Conservation (phyloP, 225 moss, liverwort and hornwort species). For the Polytrichum commune region DNA sequence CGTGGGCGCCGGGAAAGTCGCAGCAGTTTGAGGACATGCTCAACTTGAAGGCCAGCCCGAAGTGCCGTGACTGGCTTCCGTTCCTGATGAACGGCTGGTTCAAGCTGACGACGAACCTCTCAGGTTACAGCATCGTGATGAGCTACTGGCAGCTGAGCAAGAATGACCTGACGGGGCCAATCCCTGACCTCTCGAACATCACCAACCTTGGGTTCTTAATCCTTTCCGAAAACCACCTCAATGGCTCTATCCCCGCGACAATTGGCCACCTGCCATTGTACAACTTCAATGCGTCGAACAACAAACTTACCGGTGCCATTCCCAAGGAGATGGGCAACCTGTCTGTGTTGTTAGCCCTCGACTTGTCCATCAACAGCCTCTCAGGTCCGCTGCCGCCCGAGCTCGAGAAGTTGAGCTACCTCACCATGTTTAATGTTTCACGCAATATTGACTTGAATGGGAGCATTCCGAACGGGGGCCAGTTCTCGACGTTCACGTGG, state of each 20-base stretch:
- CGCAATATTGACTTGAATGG: conserved; percentile 55
- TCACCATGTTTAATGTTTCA: conserved; percentile 63
- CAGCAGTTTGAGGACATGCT: conserved; percentile 43
- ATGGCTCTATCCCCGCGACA: conserved; percentile 52
- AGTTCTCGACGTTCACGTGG: conserved; percentile 55
- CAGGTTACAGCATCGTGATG: conserved; percentile 39
- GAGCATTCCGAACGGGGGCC: conserved; percentile 46
- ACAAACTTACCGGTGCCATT: conserved; percentile 51
- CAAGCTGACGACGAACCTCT: conserved; percentile 25
- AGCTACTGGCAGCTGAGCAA: conserved; percentile 65
- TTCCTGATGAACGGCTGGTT: conserved; percentile 51
- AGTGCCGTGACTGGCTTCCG: conserved; percentile 58
- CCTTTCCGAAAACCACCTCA: conserved; percentile 47
- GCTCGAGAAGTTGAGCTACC: conserved; percentile 37
- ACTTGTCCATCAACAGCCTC: conserved; percentile 58
- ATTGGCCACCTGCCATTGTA: conserved; percentile 53
- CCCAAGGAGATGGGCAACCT: conserved; percentile 44
- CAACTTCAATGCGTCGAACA: conserved; percentile 53
- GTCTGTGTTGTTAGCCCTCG: conserved; percentile 43
- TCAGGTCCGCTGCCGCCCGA: conserved; percentile 48
- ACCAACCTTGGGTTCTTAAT: conserved; percentile 50
- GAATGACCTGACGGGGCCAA: conserved; percentile 48
- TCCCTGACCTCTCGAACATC: conserved; percentile 36
- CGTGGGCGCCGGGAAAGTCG: conserved; percentile 63
- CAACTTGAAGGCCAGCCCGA: conserved; percentile 21